Base-by-base conservation (phyloP, 345 rosid species). In the Turnera subulata region DNA sequence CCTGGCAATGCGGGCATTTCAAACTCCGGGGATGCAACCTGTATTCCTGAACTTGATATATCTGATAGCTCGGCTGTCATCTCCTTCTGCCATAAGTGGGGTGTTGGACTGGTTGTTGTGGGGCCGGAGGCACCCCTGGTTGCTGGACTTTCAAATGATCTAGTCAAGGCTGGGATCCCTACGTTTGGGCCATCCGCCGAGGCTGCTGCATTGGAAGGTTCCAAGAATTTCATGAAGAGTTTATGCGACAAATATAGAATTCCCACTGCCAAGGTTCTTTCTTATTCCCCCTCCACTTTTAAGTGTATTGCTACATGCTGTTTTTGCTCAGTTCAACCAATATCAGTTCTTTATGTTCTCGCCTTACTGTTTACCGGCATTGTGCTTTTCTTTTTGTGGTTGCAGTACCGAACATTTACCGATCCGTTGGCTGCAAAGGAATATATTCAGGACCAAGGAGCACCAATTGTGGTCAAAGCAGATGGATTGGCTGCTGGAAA, bases 401-500 rank as follows among this genome's bases (percentile, higher is more conserved):
- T 78, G 80, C 84, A 86, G 97, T 82, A 82, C 58, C 73, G 66
- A 78, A 79, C 85, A 38, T 89, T 89, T 66, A 59, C 77, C 0
- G 82, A 89, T 58, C 80, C 97, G 23, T 72, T 73, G 55, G 83
- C 81, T 46, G 97, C 97, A 20, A 83, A 83, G 73, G 67, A 65
- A 32, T 86, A 82, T 62, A 83, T 92, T 60, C 63, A 78, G 75
- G 88, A 82, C 53, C 86, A 86, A 65, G 98, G 97, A 10, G 81
- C 74, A 8, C 94, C 96, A 1, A 89, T 89, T 29, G 96, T 92
- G 55, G 59, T 89, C 50, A 92, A 89, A 81, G 98, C 94, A 1
- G 98, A 89, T 71, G 98, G 98, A 20, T 72, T 92, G 78, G 98
- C 98, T 50, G 89, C 99, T 58, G 96, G 99, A 56, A 93, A 93